Evolutionary conservation across 108 stramenopile genomes (phyloP).

Genomic region (Bacterosira constricta): DNA sequence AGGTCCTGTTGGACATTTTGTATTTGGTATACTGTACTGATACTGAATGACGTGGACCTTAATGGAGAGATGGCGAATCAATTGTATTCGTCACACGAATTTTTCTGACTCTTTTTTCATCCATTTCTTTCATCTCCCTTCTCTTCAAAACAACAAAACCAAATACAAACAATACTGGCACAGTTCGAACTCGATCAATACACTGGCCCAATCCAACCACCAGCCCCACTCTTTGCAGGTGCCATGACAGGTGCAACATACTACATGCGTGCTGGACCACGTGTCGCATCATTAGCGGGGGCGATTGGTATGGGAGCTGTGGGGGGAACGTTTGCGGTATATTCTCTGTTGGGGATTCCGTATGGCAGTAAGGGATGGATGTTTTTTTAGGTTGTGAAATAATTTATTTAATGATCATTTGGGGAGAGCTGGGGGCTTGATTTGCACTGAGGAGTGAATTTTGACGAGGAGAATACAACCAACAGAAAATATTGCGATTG

Average conservation of each 20-base stretch:
- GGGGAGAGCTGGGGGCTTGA: too few relatives aligned
- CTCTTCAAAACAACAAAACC: background rate
- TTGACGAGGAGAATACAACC: too few relatives aligned
- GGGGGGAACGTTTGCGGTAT: conserved; percentile 74
- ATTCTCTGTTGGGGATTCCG: conserved; percentile 67
- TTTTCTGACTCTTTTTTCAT: too few relatives aligned
- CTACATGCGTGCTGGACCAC: conserved; percentile 77
- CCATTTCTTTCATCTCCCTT: background rate
- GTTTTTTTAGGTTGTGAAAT: too few relatives aligned
- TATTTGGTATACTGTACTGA: too few relatives aligned
- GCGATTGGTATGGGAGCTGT: conserved; percentile 78
- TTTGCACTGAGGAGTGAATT: too few relatives aligned
- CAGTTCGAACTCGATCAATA: conserved; percentile 73
- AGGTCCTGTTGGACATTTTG: too few relatives aligned
- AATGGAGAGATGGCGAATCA: too few relatives aligned
- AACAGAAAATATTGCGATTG: too few relatives aligned
- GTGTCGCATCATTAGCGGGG: conserved; percentile 83
- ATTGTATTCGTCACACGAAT: conserved; percentile 6
- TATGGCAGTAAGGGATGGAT: conserved; percentile 76
- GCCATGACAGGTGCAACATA: conserved; percentile 80
- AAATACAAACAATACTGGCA: background rate
- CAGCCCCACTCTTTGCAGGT: conserved; percentile 70
- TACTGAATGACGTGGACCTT: too few relatives aligned
- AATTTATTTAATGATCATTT: too few relatives aligned
- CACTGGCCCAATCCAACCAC: conserved; percentile 66